Conservation (phyloP, 169 alveolate species). For the Plasmodium yoelii region DNA sequence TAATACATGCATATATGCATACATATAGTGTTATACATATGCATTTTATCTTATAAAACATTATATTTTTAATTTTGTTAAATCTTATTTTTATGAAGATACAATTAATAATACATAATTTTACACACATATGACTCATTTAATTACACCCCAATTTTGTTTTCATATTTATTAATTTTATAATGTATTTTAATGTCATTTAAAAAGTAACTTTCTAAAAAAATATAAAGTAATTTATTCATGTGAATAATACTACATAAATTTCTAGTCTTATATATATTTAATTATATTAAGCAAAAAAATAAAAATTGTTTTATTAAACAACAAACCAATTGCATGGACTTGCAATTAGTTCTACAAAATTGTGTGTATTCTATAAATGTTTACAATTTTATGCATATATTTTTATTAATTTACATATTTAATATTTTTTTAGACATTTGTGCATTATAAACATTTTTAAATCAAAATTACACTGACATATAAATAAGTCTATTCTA, state of each 20-base stretch:
- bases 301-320: neutral
- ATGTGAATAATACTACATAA: too few relatives aligned
- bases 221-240: too few relatives aligned
- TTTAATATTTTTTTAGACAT: too few relatives aligned
- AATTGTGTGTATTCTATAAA: neutral
- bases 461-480: neutral
- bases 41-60: neutral
- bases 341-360: neutral
- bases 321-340: neutral
- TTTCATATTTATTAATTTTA: constrained; percentile 11
- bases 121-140: neutral
- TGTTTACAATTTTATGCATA: neutral
- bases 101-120: neutral
- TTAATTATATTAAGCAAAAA: neutral
- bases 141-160: constrained; percentile 4
- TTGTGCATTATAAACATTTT: too few relatives aligned
- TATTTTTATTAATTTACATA: neutral
- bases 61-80: neutral
- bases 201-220: neutral
- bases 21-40: neutral
- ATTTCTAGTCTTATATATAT: too few relatives aligned
- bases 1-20: neutral
- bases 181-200: neutral
- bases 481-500: neutral
- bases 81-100: neutral